Base-by-base conservation (phyloP, 2,329 filamentous ascomycete species). In the Diaporthe destruens region DNA sequence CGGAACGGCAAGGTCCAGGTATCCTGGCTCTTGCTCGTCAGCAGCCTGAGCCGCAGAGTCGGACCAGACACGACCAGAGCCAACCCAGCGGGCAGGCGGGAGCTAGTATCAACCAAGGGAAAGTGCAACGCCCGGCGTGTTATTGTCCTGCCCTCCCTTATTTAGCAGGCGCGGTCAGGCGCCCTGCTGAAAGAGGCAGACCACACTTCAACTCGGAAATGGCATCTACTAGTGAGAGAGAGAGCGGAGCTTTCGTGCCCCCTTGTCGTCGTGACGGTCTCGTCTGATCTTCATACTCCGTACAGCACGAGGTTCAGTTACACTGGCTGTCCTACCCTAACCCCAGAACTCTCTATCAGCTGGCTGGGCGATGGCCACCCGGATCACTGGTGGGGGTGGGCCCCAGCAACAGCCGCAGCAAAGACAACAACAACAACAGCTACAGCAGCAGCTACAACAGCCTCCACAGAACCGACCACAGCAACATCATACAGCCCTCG, bases 101-200 rank as follows among this genome's bases (percentile, higher is more conserved):
- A 65, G 61, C 61, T 65, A 65, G 61, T 51, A 65, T 36, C n/a
- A 4, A 65, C 61, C 61, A 39, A 65, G 61, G 61, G 61, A 51
- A 65, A 65, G 61, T 65, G 61, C 61, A 65, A 53, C 61, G 44
- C 61, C 59, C 20, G 44, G 61, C 61, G 44, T 65, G 44, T 65
- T 65, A 51, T 51, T 36, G 29, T 23, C 20, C 11, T 14, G 29
- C 61, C 47, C 61, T 51, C 61, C 44, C 44, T 65, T 36, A 18
- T 34, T 25, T 25, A 51, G 29, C 61, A 36, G 25, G 44, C 44
- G 6, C n/a, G 20, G 7, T 51, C 9, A 39, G 12, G 36, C 36
- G 36, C 25, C 12, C 32, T 14, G 29, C 61, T 29, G 34, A 36
- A 65, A 12, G 7, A 18, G 25, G 20, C n/a, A 18, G 42, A 51